Evolutionary conservation across 306 rosid species (phyloP).

Genomic region (Pterocarpus macrocarpus): DNA sequence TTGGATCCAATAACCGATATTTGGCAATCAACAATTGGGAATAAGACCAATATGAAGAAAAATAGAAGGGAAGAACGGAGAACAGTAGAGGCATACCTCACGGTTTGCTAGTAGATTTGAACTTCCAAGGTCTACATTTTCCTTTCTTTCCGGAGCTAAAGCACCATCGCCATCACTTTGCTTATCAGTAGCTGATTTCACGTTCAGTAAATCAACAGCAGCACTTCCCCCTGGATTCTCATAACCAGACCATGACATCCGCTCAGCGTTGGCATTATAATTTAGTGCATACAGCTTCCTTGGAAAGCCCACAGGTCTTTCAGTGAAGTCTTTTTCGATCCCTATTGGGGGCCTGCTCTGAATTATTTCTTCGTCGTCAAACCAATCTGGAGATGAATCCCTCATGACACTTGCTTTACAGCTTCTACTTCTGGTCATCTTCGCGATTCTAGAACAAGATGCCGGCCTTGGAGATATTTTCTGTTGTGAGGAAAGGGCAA

Average conservation of each 20-base stretch:
- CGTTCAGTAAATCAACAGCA: conserved; percentile 41
- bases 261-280: conserved; percentile 51
- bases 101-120: conserved; percentile 52
- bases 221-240: conserved; percentile 54
- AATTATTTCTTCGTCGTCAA: conserved; percentile 62
- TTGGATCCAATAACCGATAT: conserved; percentile 4
- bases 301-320: conserved; percentile 59
- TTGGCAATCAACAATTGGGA: background rate
- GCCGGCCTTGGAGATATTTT: conserved; percentile 53
- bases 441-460: conserved; percentile 50
- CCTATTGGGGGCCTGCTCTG: conserved; percentile 59
- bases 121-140: conserved; percentile 36
- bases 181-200: conserved; percentile 36
- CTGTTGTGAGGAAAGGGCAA: conserved; percentile 51
- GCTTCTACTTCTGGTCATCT: conserved; percentile 76
- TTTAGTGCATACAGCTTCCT: conserved; percentile 56
- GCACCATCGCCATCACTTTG: conserved; percentile 35
- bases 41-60: conserved; percentile 31
- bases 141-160: conserved; percentile 47
- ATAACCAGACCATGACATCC: conserved; percentile 53
- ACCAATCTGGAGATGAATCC: conserved; percentile 58
- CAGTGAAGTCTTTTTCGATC: conserved; percentile 53
- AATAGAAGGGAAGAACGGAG: conserved; percentile 3
- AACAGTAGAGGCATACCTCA: conserved; percentile 57
- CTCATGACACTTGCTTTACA: conserved; percentile 74